Evolutionary conservation across 2,329 filamentous ascomycete species (phyloP), one percentile per base, ranked within the genome.

Genomic region (Ophiocordyceps polyrhachis-furcata): DNA sequence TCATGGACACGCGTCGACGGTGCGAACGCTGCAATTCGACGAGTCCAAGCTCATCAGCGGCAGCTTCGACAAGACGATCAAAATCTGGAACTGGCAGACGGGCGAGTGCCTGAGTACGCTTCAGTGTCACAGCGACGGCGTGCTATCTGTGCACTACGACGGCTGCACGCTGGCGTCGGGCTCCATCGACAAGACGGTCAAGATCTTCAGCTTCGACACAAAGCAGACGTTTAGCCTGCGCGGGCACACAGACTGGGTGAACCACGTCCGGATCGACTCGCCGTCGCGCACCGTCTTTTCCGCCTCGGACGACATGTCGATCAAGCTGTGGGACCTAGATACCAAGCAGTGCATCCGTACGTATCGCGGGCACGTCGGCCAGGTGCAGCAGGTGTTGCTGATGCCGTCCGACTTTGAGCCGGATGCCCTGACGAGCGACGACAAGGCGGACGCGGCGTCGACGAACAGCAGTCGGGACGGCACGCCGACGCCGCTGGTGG

Each of bases 71-170:
- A 74, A 77, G 43, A 93, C 81, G 5, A 74, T 98, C 54, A 88
- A 84, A 58, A 78, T 98, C 31, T 98, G 91, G 91, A 93, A 98
- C 57, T 95, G 88, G 87, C 76, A 83, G 49, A 95, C 86, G 0
- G 91, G 91, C 42, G 76, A 86, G 53, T 87, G 85, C 53, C 72
- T 95, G 46, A 83, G 81, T 43, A 93, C 82, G 0, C 79, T 93
- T 45, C 72, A 74, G 13, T 82, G 81, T 20, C 91, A 96, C 57
- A 76, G 71, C 17, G 80, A 79, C 32, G 88, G 88, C 13, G 83
- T 98, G 23, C 81, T 96, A 50, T 81, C 81, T 20, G 73, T 96
- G 9, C 83, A 96, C 62, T 93, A 93, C 58, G 85, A 88, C 48
- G 79, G 76, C 19, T 83, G 83, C 46, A 79, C 87, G 42, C 71